Base-by-base conservation (phyloP, 352 stramenopile genomes). In the Phytopythium helicoides region DNA sequence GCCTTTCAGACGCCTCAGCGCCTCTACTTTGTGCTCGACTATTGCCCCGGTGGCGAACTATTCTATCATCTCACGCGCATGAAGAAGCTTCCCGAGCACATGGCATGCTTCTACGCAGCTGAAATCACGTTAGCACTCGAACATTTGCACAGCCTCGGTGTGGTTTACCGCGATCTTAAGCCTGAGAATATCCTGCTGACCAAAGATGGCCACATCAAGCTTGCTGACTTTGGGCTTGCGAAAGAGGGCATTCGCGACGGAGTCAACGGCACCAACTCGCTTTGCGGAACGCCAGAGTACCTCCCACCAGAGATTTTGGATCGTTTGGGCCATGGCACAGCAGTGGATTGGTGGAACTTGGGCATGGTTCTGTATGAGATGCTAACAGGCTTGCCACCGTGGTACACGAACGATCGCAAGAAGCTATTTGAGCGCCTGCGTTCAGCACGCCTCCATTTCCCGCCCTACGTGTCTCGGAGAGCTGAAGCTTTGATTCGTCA, bases 11-110 rank as follows among this genome's bases (percentile, higher is more conserved):
- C 94, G 0, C 84, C 82, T 36, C 77, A 98, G 60, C 71, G 80
- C 47, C 72, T 99, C 1, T 99, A 98, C 54, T 99, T 99, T 64
- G 96, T 99, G 19, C 70, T 99, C 16, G 86, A 97, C 35, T 96
- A 95, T 46, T 95, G 85, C 44, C 81, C 87, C 6, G 87, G 88
- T 19, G 88, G 88, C 15, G 87, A 97, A 52, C 44, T 97, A 9
- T 97, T 94, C 56, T 92, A 93, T 47, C 86, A 96, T 55, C 73
- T 97, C 6, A 87, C 76, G 23, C 72, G 80, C 15, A 90, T 92
- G 78, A 92, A 94, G 56, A 89, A 90, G 47, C 58, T 96, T n/a
- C 77, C 81, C 15, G 85, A 95, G 52, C 66, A 90, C 54, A 92
- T 93, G 69, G 88, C 88, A 47, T 87, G 82, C 52, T 96, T 96